These are phyloP conservation scores for Botrytis deweyae DNA, from an alignment of 2,329 filamentous ascomycete genomes.

Conservation along the genomic window DNA sequence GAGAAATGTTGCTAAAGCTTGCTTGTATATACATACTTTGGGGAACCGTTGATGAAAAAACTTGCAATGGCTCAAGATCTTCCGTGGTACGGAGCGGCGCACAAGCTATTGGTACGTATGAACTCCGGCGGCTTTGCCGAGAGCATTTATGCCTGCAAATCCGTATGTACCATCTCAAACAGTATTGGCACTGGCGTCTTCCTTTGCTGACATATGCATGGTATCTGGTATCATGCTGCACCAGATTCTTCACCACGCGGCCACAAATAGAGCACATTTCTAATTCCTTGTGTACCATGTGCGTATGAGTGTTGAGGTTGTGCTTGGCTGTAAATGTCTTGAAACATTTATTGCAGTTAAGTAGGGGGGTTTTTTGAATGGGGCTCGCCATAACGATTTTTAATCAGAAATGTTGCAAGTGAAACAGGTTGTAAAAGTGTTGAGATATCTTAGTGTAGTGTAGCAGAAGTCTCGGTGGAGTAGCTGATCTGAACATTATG, in stretches of 20 bases:
- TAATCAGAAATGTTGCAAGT: not conserved
- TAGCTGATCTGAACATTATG: not conserved
- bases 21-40: not conserved
- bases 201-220: not conserved
- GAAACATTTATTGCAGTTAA: not conserved
- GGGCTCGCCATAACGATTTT: not conserved
- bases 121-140: not conserved
- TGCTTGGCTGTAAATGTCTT: not conserved
- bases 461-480: not conserved
- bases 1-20: not conserved
- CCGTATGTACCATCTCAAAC: not conserved
- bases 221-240: not conserved
- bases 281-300: not conserved
- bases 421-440: too few relatives aligned
- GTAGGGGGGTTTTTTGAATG: not conserved
- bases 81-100: not conserved
- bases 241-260: not conserved
- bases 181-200: not conserved
- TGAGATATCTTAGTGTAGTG: not conserved
- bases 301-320: too few relatives aligned
- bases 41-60: not conserved
- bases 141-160: not conserved
- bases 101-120: not conserved
- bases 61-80: not conserved
- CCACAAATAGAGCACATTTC: not conserved